Percentiles rank a stretch among this genome's conserved stretches.
phyloP scores from a whole-genome alignment of 805 yeast genomes.

The Starmerella khaoyaiensis region DNA sequence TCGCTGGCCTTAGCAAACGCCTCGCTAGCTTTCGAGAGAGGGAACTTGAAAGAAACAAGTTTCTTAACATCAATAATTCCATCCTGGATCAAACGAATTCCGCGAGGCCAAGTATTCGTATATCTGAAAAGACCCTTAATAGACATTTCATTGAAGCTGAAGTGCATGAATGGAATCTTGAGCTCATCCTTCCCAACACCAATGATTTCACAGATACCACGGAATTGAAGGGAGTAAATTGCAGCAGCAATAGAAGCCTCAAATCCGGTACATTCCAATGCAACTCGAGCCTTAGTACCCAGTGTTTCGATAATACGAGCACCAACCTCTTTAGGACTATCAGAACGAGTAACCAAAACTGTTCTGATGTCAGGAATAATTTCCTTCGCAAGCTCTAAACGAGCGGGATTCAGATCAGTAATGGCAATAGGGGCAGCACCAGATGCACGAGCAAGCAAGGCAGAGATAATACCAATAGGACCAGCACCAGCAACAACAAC shows the following conservation, averaged over 20 bases:
- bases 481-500: slow-evolving; percentile 43
- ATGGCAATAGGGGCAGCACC: slow-evolving; percentile 43
- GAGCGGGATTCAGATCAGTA: slow-evolving; percentile 35
- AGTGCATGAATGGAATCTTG: slow-evolving; percentile 43
- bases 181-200: slow-evolving; percentile 41
- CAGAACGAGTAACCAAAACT: slow-evolving; percentile 33
- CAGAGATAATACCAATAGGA: slow-evolving; percentile 43
- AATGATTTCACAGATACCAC: slow-evolving; percentile 37
- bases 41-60: slow-evolving; percentile 40
- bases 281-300: slow-evolving; percentile 36
- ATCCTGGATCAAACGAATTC: slow-evolving; percentile 36
- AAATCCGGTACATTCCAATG: slow-evolving; percentile 44
- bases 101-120: slow-evolving; percentile 47
- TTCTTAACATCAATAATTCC: slow-evolving; percentile 34
- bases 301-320: slow-evolving; percentile 26
- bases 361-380: slow-evolving; percentile 38
- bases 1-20: slow-evolving; percentile 35
- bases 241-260: slow-evolving; percentile 37
- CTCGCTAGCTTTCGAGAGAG: slow-evolving; percentile 35
- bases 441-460: slow-evolving; percentile 38
- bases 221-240: slow-evolving; percentile 36
- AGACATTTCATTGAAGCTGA: slow-evolving; percentile 40
- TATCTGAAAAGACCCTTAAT: slow-evolving; percentile 42
- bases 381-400: slow-evolving; percentile 37
- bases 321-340: slow-evolving; percentile 28